A percentile compares a stretch with the other conserved stretches of the same genome.
Conservation (phyloP, 108 stramenopile species). For the Pseudonitzschia delicatissima region DNA sequence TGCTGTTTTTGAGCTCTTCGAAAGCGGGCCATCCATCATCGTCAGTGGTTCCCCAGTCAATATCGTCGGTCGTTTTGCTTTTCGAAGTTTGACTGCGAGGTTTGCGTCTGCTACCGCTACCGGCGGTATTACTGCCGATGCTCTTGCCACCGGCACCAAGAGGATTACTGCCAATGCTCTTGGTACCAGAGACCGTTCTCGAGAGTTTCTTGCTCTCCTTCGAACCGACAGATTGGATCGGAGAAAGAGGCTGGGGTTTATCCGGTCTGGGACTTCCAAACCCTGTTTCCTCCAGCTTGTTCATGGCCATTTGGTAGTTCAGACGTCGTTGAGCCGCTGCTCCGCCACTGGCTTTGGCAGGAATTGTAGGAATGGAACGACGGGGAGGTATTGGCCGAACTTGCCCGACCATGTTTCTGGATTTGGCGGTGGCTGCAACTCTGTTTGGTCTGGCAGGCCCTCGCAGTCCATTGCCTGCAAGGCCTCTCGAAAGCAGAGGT, state of each 20-base stretch:
- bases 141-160: slow-evolving; percentile 3
- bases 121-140: slow-evolving; percentile 2
- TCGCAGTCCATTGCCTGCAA: slow-evolving; percentile 7
- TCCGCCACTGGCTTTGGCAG: slow-evolving; percentile 19
- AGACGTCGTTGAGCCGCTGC: slow-evolving; percentile 48
- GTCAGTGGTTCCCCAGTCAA: slow-evolving; percentile 29
- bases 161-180: slow-evolving; percentile 17
- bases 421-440: slow-evolving; percentile 22
- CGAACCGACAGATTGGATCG: background rate
- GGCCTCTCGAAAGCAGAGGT: background rate
- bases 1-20: background rate
- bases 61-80: background rate
- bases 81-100: slow-evolving; percentile 1
- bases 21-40: slow-evolving; percentile 27
- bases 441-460: slow-evolving; percentile 18
- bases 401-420: slow-evolving; percentile 36
- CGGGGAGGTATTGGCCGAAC: slow-evolving; percentile 15
- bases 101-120: slow-evolving; percentile 12
- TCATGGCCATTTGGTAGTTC: slow-evolving; percentile 46
- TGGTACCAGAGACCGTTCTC: background rate
- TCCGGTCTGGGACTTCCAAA: slow-evolving; percentile 8
- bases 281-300: slow-evolving; percentile 30
- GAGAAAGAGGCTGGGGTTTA: slow-evolving; percentile 17
- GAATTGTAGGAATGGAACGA: slow-evolving; percentile 21
- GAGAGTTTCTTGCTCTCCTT: background rate